These are phyloP conservation scores for Porogramme epimiltina DNA, from an alignment of 1,284 basidiomycete genomes.

Conservation along the genomic window DNA sequence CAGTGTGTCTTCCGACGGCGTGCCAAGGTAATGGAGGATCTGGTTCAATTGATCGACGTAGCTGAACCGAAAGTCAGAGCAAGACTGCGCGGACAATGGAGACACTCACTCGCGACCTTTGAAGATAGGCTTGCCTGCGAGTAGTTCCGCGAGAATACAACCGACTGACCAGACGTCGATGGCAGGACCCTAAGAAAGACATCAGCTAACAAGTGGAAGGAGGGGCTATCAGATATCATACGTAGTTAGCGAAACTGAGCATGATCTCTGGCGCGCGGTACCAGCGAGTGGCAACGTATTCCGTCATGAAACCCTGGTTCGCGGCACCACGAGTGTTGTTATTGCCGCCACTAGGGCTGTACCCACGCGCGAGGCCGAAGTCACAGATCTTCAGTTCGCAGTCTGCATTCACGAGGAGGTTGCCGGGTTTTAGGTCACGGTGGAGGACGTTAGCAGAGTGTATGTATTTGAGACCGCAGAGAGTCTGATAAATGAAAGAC, in stretches of 20 bases:
- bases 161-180: conserved; percentile 99
- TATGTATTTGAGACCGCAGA: conserved; percentile 98
- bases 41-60: conserved; percentile 99
- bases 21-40: conserved; percentile 96
- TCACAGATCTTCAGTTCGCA: conserved; percentile 99
- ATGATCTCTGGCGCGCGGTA: conserved; percentile 98
- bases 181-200: conserved; percentile 72
- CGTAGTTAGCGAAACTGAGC: conserved; percentile 95
- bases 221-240: too few relatives aligned
- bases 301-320: conserved; percentile 98
- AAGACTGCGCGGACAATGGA: background rate
- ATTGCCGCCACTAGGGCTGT: conserved; percentile 61
- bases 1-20: conserved; percentile 95
- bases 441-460: conserved; percentile 98
- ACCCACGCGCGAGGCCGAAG: conserved; percentile 96
- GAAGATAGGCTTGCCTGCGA: conserved; percentile 97
- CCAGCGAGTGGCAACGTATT: conserved; percentile 98
- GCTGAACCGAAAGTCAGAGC: conserved; percentile 39
- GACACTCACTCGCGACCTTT: conserved; percentile 89
- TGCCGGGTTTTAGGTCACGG: conserved; percentile 96
- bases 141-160: conserved; percentile 95
- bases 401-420: conserved; percentile 96
- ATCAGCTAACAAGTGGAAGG: too few relatives aligned
- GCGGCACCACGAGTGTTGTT: conserved; percentile 62
- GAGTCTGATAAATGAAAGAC: conserved; percentile 97